Percentiles rank a stretch among this genome's conserved stretches.
Evolutionary conservation across 2,329 filamentous ascomycete species (phyloP).

Genomic region (Epichloe typhina): DNA sequence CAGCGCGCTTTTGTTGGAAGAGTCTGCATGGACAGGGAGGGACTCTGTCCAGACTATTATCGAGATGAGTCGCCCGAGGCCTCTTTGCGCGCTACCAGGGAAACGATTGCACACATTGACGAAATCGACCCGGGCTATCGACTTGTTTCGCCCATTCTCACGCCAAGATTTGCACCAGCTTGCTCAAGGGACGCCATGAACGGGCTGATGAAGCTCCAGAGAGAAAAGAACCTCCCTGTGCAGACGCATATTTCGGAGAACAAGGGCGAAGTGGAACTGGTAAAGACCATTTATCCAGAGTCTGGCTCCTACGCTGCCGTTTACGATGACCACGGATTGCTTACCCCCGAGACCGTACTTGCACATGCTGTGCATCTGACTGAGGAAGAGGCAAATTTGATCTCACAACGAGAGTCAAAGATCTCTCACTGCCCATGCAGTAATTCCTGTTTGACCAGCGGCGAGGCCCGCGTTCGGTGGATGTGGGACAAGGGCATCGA

Average conservation of each 20-base stretch:
- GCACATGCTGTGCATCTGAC: constrained; percentile 74
- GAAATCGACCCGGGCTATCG: constrained; percentile 49
- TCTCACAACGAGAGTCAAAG: constrained; percentile 48
- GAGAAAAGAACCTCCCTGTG: constrained; percentile 49
- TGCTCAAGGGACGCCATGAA: constrained; percentile 48
- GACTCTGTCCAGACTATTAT: constrained; percentile 63
- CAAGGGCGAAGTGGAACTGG: constrained; percentile 55
- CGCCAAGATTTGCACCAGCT: constrained; percentile 53
- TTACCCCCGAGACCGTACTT: constrained; percentile 63
- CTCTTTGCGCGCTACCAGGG: constrained; percentile 41
- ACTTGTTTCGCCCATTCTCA: constrained; percentile 69
- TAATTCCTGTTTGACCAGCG: constrained; percentile 72
- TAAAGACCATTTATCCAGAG: constrained; percentile 55
- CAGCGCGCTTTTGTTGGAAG: constrained; percentile 86
- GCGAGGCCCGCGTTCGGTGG: constrained; percentile 61
- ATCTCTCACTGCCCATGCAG: constrained; percentile 79
- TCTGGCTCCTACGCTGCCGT: constrained; percentile 56
- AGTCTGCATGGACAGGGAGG: constrained; percentile 77
- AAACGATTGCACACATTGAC: constrained; percentile 52
- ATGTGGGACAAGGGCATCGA: constrained; percentile 62
- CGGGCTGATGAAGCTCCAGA: constrained; percentile 50
- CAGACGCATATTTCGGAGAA: constrained; percentile 93
- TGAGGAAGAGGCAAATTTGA: constrained; percentile 49
- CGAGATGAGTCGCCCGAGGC: constrained; percentile 53
- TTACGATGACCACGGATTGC: constrained; percentile 60